Conservation (phyloP, 208 protist genomes). For the Crithidia bombi region DNA sequence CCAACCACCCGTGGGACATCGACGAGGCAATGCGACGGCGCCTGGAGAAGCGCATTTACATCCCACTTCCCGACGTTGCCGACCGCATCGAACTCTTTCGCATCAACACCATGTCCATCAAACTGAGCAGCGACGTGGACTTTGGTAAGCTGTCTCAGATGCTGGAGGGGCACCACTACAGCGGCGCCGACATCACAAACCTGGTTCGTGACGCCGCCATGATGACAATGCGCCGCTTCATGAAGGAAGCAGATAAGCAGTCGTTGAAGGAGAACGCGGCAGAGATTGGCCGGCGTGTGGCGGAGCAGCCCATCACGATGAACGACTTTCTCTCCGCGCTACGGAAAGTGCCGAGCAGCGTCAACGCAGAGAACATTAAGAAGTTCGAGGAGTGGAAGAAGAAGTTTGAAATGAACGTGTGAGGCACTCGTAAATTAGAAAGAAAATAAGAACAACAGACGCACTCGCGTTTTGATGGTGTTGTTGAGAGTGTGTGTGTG, state of each 20-base stretch:
- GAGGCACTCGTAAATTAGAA: background rate
- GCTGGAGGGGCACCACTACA: slow-evolving; percentile 89
- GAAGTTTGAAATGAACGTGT: slow-evolving; percentile 82
- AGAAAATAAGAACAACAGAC: too few species aligned
- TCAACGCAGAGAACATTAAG: slow-evolving; percentile 85
- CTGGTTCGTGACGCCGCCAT: slow-evolving; percentile 92
- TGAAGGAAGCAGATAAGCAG: slow-evolving; percentile 80
- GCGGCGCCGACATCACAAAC: slow-evolving; percentile 91
- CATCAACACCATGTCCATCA: slow-evolving; percentile 81
- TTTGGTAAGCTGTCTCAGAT: slow-evolving; percentile 73
- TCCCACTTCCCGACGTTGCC: slow-evolving; percentile 80
- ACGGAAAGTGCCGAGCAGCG: slow-evolving; percentile 86
- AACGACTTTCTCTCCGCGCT: slow-evolving; percentile 82
- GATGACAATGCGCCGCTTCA: slow-evolving; percentile 92
- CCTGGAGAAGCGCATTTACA: slow-evolving; percentile 94
- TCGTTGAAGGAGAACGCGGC: slow-evolving; percentile 73
- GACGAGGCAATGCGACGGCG: slow-evolving; percentile 93
- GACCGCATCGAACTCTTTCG: slow-evolving; percentile 85
- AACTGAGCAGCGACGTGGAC: slow-evolving; percentile 76
- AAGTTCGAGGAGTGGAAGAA: slow-evolving; percentile 91
- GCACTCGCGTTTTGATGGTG: too few species aligned
- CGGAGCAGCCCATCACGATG: slow-evolving; percentile 86
- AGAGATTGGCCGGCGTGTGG: slow-evolving; percentile 80
- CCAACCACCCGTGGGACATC: slow-evolving; percentile 94
- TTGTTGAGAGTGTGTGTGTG: too few species aligned